Evolutionary conservation across 2,329 filamentous ascomycete genomes (phyloP), one percentile per base, ranked within the genome.

Genomic region (Talaromyces albobiverticillius): DNA sequence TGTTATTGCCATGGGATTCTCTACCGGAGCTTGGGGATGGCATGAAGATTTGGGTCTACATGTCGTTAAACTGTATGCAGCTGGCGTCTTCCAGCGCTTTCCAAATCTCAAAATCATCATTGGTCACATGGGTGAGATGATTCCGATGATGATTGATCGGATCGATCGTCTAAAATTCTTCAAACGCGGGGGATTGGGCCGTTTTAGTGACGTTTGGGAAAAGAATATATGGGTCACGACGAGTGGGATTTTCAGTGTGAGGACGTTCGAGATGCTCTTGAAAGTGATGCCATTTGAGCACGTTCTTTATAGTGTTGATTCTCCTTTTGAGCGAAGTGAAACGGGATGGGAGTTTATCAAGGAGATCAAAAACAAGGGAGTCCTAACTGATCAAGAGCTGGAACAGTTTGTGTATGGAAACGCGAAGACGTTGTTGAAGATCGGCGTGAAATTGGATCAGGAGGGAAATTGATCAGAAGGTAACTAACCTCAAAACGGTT

Each of bases 91-190:
- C 23, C 6, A 43, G 40, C 40, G 23, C 6, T 43, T 43, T n/a
- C 40, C 40, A 23, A 23, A 18, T 5, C 40, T 43, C 18, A 43
- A 43, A n/a, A 22, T 43, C 14, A 25, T 43, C 20, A 23, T 43
- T 26, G 40, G 40, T 43, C 40, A 43, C n/a, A 43, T 43, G 40
- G 40, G 40, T 22, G 40, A 43, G n/a, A 23, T 43, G 13, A 23
- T 43, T 26, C 40, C 40, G n/a, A 41, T 43, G 40, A 43, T 43
- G 40, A 43, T 43, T 23, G 40, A 43, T 43, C 40, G 40, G 13
- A 23, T 43, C 10, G 40, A 43, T n/a, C 40, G 40, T 16, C 10
- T 43, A 18, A 43, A 43, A 13, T 43, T 43, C 40, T 43, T 43
- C 40, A 43, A 43, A n/a, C 18, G 23, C 9, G 40, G 14, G 18